Evolutionary conservation across 805 yeast species (phyloP).

Genomic region (Wickerhamiella vanderwaltii): DNA sequence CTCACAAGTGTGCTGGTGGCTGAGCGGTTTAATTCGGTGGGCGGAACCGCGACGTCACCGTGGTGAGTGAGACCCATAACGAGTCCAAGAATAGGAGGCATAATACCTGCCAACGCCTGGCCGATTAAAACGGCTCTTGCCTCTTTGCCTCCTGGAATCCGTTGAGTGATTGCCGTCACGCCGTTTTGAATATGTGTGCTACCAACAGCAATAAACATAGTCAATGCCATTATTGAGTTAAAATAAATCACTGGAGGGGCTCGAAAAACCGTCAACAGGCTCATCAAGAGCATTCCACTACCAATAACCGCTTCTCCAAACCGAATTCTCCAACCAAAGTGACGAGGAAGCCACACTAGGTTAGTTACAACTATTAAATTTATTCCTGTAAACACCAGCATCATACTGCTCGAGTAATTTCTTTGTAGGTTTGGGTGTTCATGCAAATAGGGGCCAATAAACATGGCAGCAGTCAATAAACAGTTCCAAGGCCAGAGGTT

Average conservation of each 20-base stretch:
- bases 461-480: constrained; percentile 72
- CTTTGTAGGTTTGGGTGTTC: constrained; percentile 28
- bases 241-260: constrained; percentile 25
- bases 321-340: constrained; percentile 45
- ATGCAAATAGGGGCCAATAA: constrained; percentile 52
- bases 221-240: constrained; percentile 46
- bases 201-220: constrained; percentile 56
- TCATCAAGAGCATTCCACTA: constrained; percentile 45
- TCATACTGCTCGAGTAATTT: constrained; percentile 71
- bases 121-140: constrained; percentile 75
- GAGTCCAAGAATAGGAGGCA: constrained; percentile 66
- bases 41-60: constrained; percentile 9
- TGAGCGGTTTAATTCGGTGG: constrained; percentile 7
- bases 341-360: constrained; percentile 55
- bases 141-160: constrained; percentile 18
- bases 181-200: constrained; percentile 84
- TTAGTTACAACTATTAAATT: constrained; percentile 48
- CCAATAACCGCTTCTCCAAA: constrained; percentile 51
- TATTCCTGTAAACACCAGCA: constrained; percentile 69
- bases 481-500: constrained; percentile 96
- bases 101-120: constrained; percentile 85
- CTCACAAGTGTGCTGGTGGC: constrained; percentile 6
- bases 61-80: constrained; percentile 32
- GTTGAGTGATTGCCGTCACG: constrained; percentile 75
- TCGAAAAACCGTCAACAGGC: constrained; percentile 24